Percentiles rank a stretch among this genome's conserved stretches.
Conservation (phyloP, 192 early-diverging fungal genomes). For the Linnemannia exigua region DNA sequence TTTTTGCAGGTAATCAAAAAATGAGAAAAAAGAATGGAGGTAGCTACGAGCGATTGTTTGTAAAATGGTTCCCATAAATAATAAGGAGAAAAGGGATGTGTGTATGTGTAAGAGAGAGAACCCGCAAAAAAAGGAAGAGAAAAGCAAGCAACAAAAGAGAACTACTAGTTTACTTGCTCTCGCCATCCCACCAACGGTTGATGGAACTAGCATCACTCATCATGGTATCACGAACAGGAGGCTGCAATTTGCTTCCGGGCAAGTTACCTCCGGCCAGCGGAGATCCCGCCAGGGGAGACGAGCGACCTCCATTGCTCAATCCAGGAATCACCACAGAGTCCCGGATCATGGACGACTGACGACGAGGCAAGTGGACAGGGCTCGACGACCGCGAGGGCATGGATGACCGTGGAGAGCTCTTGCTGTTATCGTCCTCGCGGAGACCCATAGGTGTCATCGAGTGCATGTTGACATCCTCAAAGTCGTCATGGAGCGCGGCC, state of each 20-base stretch:
- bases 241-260: constrained; percentile 4
- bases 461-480: constrained; percentile 57
- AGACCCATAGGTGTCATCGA: constrained; percentile 51
- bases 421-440: constrained; percentile 39
- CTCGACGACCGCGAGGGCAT: constrained; percentile 33
- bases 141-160: background rate
- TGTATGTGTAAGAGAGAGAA: too few species aligned
- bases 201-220: constrained; percentile 57
- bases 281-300: constrained; percentile 24
- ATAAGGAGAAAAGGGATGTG: background rate
- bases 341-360: constrained; percentile 53
- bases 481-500: constrained; percentile 41
- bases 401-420: constrained; percentile 17
- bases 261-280: constrained; percentile 53
- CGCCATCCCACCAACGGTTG: constrained; percentile 57
- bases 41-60: too few species aligned
- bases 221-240: constrained; percentile 50
- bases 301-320: background rate
- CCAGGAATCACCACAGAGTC: constrained; percentile 34
- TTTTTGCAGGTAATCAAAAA: too few species aligned
- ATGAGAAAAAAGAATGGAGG: too few species aligned
- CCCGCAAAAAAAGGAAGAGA: background rate
- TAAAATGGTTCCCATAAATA: too few species aligned
- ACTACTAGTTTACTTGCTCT: constrained; percentile 19
- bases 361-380: constrained; percentile 44